Percentiles rank a stretch among this genome's conserved stretches.
These are phyloP conservation scores for Aspergillus nomiae DNA, from an alignment of 2,329 filamentous ascomycete genomes.

Conservation along the genomic window DNA sequence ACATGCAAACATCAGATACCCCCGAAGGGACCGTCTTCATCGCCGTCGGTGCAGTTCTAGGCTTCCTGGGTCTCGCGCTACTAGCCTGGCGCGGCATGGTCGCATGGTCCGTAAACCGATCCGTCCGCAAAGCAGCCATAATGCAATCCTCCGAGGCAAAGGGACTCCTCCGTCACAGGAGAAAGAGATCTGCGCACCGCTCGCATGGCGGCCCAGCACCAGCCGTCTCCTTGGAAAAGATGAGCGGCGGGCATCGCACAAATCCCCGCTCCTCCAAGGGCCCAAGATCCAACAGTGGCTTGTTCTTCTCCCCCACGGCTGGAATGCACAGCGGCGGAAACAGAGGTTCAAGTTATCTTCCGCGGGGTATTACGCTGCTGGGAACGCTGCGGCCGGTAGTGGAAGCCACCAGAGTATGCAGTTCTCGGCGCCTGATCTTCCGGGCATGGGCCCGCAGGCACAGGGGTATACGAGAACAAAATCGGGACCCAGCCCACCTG, in stretches of 20 bases:
- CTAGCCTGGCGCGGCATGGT: constrained; percentile 86
- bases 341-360: constrained; percentile 77
- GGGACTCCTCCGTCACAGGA: constrained; percentile 55
- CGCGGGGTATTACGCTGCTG: constrained; percentile 84
- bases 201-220: constrained; percentile 25
- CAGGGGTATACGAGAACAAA: constrained; percentile 52
- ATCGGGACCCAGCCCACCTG: constrained; percentile 61
- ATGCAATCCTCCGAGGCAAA: constrained; percentile 74
- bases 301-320: constrained; percentile 95
- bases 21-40: constrained; percentile 98
- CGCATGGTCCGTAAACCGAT: constrained; percentile 88
- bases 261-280: constrained; percentile 32
- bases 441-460: constrained; percentile 63
- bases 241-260: constrained; percentile 37
- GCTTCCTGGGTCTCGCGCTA: constrained; percentile 77
- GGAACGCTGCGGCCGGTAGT: constrained; percentile 54
- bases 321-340: constrained; percentile 57
- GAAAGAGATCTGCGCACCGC: constrained; percentile 37
- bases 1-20: constrained; percentile 81
- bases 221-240: constrained; percentile 58
- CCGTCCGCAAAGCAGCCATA: constrained; percentile 81
- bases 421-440: constrained; percentile 60
- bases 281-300: constrained; percentile 64
- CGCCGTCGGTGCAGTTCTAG: constrained; percentile 83
- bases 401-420: constrained; percentile 27